Conservation (phyloP, 257 asterid genomes). For the Fraxinus quadrangulata region DNA sequence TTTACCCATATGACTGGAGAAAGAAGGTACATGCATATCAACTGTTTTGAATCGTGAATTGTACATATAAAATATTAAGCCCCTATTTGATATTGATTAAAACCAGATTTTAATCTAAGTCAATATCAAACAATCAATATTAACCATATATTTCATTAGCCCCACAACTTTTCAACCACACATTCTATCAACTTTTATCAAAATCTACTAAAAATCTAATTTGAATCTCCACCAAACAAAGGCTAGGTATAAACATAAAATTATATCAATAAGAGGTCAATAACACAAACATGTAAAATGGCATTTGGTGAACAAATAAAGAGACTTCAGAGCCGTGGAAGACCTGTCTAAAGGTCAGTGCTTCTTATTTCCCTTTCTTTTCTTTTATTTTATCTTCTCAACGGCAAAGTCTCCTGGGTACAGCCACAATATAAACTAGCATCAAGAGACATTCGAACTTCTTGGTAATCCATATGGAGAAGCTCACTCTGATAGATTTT, state of each 20-base stretch:
- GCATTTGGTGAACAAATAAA: not conserved
- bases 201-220: too few relatives aligned
- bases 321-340: not conserved
- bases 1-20: not conserved
- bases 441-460: not conserved
- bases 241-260: not conserved
- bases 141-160: too few relatives aligned
- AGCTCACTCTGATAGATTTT: not conserved
- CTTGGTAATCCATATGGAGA: not conserved
- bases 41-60: not conserved
- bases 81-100: too few relatives aligned
- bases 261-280: not conserved
- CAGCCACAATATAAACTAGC: not conserved
- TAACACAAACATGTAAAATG: not conserved
- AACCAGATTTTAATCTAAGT: too few relatives aligned
- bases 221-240: too few relatives aligned
- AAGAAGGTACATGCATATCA: not conserved
- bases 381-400: not conserved
- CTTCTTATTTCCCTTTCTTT: not conserved
- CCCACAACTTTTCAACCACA: too few relatives aligned
- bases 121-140: too few relatives aligned
- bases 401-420: not conserved
- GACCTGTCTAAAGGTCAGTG: not conserved
- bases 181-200: too few relatives aligned
- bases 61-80: not conserved